These are phyloP conservation scores for Trichoderma reesei DNA, from an alignment of 495 filamentous ascomycete species.

Conservation along the genomic window DNA sequence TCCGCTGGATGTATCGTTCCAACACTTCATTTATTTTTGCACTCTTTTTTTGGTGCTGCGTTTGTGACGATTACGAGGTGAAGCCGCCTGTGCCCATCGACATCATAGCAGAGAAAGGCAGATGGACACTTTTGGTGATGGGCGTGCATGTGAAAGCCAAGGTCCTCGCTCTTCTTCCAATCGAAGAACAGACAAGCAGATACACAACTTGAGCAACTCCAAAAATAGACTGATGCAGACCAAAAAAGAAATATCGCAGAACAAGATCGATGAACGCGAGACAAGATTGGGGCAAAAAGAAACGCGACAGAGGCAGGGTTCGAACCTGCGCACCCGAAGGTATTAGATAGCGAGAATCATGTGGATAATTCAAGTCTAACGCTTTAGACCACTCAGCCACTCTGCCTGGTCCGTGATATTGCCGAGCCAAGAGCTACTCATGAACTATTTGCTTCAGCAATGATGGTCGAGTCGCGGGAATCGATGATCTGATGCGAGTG, in stretches of 20 bases:
- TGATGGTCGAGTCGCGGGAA: not conserved
- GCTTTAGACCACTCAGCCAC: constrained; percentile 9
- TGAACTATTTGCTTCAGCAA: not conserved
- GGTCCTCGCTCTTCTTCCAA: too few species aligned
- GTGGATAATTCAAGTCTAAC: constrained; percentile 1
- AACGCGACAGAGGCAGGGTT: constrained; percentile 6
- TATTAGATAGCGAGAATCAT: constrained; percentile 6
- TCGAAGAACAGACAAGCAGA: too few species aligned
- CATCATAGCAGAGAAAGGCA: too few species aligned
- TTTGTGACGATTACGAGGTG: too few species aligned
- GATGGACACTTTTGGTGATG: too few species aligned
- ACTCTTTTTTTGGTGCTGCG: too few species aligned
- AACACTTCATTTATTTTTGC: too few species aligned
- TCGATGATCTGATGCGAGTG: not conserved
- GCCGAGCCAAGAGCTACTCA: not conserved
- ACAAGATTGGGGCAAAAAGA: not conserved
- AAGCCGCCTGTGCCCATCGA: too few species aligned
- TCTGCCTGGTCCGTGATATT: not conserved
- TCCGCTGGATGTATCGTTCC: too few species aligned
- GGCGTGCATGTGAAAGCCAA: too few species aligned
- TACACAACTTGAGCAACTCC: too few species aligned
- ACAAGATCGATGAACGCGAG: not conserved
- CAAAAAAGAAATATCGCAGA: not conserved
- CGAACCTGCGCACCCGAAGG: constrained; percentile 9
- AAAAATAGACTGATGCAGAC: not conserved